Base-by-base conservation (phyloP, 345 rosid species). In the Salix koriyanagi region DNA sequence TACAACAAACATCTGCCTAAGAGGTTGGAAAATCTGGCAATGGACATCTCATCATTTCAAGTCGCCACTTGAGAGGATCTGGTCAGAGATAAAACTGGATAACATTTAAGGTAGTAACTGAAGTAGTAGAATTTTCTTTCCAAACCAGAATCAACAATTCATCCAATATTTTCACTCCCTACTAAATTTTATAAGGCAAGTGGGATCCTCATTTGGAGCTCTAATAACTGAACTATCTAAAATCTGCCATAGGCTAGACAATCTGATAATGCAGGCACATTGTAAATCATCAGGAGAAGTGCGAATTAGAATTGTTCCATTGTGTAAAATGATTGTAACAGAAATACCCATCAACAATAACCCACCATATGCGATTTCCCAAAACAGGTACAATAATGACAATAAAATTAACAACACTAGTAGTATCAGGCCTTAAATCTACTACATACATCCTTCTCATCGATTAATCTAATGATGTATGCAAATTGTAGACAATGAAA, bases 181-280 rank as follows among this genome's bases (percentile, higher is more conserved):
- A 52, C 8, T 52, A 16, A 19, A 52, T 52, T 16, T 52, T 52
- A 12, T 44, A 52, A 19, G 23, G 58, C n/a, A 52, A 18, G 19
- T 19, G 23, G 19, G 23, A 52, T 7, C n/a, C 58, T 52, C 21
- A 2, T 52, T n/a, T 19, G 23, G 56, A 19, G 58, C 23, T 52
- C n/a, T 21, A 19, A 52, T 19, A 52, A 52, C 58, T 6, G 23
- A 52, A 19, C 23, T 52, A 52, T 52, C 58, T 52, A 52, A 52
- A 18, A 19, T 71, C 28, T 34, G 28, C 14, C 76, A 23, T 64
- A 34, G n/a, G 14, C 37, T 25, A 73, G 18, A 15, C 76, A 64
- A 73, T 73, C 56, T 36, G 69, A 60, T 30, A 73, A 39, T 26
- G 39, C 50, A 58, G 41, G 41, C 68, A 62, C 62, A 15, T 74